Conservation (phyloP, 169 alveolate genomes). For the Eimeria sp. region DNA sequence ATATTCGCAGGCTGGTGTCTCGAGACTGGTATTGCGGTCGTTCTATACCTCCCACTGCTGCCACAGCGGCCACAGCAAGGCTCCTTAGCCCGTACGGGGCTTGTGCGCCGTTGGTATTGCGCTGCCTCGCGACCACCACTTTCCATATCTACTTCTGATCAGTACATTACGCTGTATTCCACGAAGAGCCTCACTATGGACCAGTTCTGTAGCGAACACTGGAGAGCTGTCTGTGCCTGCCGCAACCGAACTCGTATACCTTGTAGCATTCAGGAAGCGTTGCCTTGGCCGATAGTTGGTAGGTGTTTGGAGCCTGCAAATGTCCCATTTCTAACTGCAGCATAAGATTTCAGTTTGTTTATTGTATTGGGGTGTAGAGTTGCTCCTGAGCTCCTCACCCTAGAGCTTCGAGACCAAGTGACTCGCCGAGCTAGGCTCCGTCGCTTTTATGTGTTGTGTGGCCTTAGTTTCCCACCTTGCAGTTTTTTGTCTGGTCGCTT, state of each 20-base stretch:
- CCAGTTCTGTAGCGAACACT: neutral
- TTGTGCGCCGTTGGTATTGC: conserved; percentile 10
- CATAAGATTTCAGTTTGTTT: neutral
- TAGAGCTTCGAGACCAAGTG: neutral
- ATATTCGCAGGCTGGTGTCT: neutral
- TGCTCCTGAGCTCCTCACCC: neutral
- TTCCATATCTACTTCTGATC: neutral
- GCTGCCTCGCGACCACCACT: neutral
- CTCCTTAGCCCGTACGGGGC: neutral
- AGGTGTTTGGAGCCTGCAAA: neutral
- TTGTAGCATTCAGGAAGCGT: neutral
- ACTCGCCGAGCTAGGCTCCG: neutral
- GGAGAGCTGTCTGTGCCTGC: neutral
- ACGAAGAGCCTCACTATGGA: neutral
- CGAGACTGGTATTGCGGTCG: neutral
- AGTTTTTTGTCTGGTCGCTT: neutral
- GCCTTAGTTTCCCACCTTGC: neutral
- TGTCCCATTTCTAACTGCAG: neutral
- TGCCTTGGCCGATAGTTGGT: neutral
- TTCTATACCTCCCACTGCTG: neutral
- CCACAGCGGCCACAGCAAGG: neutral
- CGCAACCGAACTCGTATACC: neutral
- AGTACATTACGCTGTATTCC: neutral
- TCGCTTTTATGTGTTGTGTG: neutral
- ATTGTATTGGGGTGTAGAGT: too few species aligned